Percentiles rank a stretch among this genome's conserved stretches.
Evolutionary conservation across 768 basidiomycete genomes (phyloP).

Genomic region (Leucogyrophana mollusca): DNA sequence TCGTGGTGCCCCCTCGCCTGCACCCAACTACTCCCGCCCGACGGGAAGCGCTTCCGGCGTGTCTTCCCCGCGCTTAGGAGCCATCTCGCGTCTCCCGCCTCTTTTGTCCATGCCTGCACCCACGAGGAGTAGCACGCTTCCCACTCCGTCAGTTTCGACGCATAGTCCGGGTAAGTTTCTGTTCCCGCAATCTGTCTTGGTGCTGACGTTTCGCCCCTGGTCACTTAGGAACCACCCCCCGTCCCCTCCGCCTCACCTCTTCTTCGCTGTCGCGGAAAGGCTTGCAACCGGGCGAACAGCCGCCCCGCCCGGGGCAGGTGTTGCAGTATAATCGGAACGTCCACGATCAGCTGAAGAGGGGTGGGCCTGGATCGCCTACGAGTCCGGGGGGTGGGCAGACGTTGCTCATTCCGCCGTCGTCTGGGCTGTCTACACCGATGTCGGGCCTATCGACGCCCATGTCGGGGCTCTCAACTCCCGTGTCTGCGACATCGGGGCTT

Average conservation of each 20-base stretch:
- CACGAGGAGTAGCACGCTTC: background rate
- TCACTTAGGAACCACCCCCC: constrained; percentile 13
- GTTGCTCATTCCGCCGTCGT: constrained; percentile 11
- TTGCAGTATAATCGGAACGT: constrained; percentile 32
- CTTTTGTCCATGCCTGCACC: too few relatives aligned
- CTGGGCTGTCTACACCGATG: too few relatives aligned
- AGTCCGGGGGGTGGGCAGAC: constrained; percentile 14
- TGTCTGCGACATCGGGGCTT: background rate
- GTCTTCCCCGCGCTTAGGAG: background rate
- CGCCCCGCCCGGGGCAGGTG: constrained; percentile 22
- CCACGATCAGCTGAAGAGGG: constrained; percentile 29
- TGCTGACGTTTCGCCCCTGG: background rate
- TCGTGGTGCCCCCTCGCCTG: background rate
- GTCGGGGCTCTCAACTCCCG: too few relatives aligned
- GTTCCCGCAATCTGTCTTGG: constrained; percentile 23
- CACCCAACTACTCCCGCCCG: background rate
- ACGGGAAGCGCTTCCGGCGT: background rate
- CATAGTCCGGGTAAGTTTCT: constrained; percentile 23
- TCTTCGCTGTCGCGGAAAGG: constrained; percentile 1
- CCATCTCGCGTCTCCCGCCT: too few relatives aligned
- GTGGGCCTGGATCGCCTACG: constrained; percentile 15
- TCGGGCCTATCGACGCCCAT: constrained; percentile 8
- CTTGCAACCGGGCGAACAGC: constrained; percentile 15
- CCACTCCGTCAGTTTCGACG: constrained; percentile 10
- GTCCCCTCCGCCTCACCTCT: constrained; percentile 34